Base-by-base conservation (phyloP, 169 alveolate genomes). In the Plasmodium inui region DNA sequence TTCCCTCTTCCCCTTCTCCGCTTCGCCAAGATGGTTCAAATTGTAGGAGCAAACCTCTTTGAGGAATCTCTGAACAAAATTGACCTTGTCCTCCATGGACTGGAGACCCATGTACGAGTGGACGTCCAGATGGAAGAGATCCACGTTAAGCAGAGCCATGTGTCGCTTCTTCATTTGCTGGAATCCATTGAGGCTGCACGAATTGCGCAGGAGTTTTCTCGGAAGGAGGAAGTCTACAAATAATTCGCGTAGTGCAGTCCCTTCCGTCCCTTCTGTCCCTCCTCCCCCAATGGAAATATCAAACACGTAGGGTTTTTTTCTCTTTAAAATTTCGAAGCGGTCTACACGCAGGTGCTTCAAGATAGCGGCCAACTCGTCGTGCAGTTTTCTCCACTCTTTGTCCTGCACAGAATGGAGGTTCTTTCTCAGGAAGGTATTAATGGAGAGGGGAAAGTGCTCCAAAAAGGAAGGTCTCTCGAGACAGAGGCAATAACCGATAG, bases 91-190 rank as follows among this genome's bases (percentile, higher is more conserved):
- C 19, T 70, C 57, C 28, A 88, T 17, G 10, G 84, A 22, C 0
- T 46, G 89, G 22, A 88, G 46, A 34, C 83, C 30, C 82, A 78
- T 34, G 72, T 78, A 88, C 7, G 28, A 30, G 17, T 8, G 72
- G 12, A 78, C 70, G 26, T 79, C 73, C 41, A 88, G n/a, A 14
- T 88, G 81, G 26, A 55, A 88, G 81, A 78, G 79, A 28, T 79
- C 46, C 17, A 41, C 82, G 32, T 88, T 88, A 28, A 88, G 50
- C 55, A 55, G 37, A 8, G 22, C n/a, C 89, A 88, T 78, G 73
- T 88, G 94, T 39, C 94, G 53, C 70, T 88, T 88, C 72, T 88
- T 88, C 72, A 88, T 39, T 55, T 76, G 89, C 14, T 55, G 70
- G 44, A 88, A 88, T 50, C 89, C 94, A 79, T 44, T 78, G 14